A percentile compares a stretch with the other conserved stretches of the same genome.
phyloP scores from a whole-genome alignment of 1,284 basidiomycete species.

The Marasmius tenuissimus region DNA sequence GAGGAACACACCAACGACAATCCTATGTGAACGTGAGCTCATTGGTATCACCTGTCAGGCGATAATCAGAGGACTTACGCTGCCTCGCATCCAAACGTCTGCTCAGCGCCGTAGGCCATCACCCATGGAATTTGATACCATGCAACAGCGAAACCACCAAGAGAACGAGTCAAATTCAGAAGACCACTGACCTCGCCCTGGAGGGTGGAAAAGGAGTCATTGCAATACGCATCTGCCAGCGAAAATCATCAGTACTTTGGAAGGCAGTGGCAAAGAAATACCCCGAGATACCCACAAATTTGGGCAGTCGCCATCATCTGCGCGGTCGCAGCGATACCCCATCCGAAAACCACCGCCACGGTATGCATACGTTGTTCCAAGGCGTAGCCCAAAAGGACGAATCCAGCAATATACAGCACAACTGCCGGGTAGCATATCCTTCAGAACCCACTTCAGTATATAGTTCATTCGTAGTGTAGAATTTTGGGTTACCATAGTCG shows the following conservation, averaged over 20 bases:
- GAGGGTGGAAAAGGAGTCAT: slow-evolving; percentile 48
- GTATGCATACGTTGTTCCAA: slow-evolving; percentile 58
- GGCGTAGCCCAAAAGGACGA: slow-evolving; percentile 58
- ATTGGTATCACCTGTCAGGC: not conserved
- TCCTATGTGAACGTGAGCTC: not conserved
- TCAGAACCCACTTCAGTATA: not conserved
- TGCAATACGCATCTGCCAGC: slow-evolving; percentile 47
- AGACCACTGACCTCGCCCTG: slow-evolving; percentile 62
- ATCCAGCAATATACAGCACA: slow-evolving; percentile 63
- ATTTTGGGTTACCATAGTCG: slow-evolving; percentile 54
- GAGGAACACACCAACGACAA: not conserved
- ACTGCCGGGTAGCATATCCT: slow-evolving; percentile 69
- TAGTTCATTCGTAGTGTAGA: slow-evolving; percentile 13
- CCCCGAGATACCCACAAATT: slow-evolving; percentile 42
- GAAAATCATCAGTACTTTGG: not conserved
- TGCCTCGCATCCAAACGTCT: slow-evolving; percentile 52
- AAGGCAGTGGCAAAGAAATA: not conserved
- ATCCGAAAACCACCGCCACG: slow-evolving; percentile 61
- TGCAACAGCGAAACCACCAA: slow-evolving; percentile 57
- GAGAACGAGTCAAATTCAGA: slow-evolving; percentile 52
- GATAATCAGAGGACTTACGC: slow-evolving; percentile 29
- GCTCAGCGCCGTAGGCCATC: slow-evolving; percentile 43
- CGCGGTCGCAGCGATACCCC: slow-evolving; percentile 62
- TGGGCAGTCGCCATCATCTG: slow-evolving; percentile 69
- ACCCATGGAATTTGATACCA: slow-evolving; percentile 59